Base-by-base conservation (phyloP, 495 filamentous ascomycete species). In the Podospora fimiseda region DNA sequence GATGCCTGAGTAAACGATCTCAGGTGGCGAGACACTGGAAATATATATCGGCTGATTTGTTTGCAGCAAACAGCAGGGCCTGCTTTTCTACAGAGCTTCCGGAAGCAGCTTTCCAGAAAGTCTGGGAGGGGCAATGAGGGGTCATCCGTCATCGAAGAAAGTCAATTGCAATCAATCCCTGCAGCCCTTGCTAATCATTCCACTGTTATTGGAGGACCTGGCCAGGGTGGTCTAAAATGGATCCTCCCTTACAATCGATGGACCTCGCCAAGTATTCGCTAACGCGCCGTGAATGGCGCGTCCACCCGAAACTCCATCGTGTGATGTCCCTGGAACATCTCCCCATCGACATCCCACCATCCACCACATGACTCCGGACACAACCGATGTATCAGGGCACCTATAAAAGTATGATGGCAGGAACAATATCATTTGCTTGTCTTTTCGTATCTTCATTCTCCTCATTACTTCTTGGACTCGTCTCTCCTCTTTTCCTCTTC, bases 401-500 rank as follows among this genome's bases (percentile, higher is more conserved):
- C 33, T 37, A 7, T 7, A 16, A 40, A 40, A 2, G 18, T 13
- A 40, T 40, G 14, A 43, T 21, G 6, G 3, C 22, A n/a, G n/a
- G n/a, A n/a, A n/a, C n/a, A n/a, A n/a, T n/a, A n/a, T n/a, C n/a
- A n/a, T 18, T 19, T 43, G 41, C 21, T 20, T 54, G 33, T 23
- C 11, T 30, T 43, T 18, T 14, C 24, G 11, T 23, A 48, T 23
- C 36, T 21, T 50, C 37, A 18, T 51, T 33, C 40, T 39, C 49
- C 43, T 13, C 22, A 20, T 18, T 27, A 38, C 21, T 51, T 21
- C 42, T 55, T 24, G 36, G 55, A 52, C 9, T 63, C 57, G 41
- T 65, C 66, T 50, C 64, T 55, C 50, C 70, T 62, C 18, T 76
- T 72, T 16, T 75, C 64, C 43, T 77, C 69, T 47, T 73, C 68